Evolutionary conservation across 768 basidiomycete species (phyloP), one percentile per base, ranked within the genome.

Genomic region (Phanerodontia chrysosporium): DNA sequence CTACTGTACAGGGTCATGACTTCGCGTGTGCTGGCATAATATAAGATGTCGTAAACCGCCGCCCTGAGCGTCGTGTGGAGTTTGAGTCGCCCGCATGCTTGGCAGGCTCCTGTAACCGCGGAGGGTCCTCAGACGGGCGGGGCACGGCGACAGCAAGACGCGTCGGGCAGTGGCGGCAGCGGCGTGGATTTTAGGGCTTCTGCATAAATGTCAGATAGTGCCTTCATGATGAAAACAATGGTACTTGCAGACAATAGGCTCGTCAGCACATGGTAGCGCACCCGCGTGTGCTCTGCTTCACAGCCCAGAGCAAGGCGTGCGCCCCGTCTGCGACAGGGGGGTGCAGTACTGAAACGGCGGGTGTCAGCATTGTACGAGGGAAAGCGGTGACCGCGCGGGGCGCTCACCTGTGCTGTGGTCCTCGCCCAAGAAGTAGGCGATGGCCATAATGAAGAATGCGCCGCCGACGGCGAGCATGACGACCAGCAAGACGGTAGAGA

Each of bases 401-500:
- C 4, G 55, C 67, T 61, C 55, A 67, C 67, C 59, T 51, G 63
- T 55, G 51, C 44, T 62, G 58, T 64, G 65, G 52, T 70, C 64
- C 45, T 61, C 39, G 21, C 66, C 66, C 58, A 69, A 51, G 1
- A 68, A 45, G 49, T 63, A 70, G 24, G 64, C 62, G 9, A 65
- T 39, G 35, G 60, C 51, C 39, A 65, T 58, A 45, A 70, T 66
- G 51, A 67, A 65, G 55, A 65, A 36, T 36, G 62, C 69, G 13
- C 63, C 69, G 12, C 52, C 48, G 13, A 68, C 27, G 10, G 57
- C 65, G 24, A 70, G 55, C 28, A 57, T 51, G 27, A 66, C 51
- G 27, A 70, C 66, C 53, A 70, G 62, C 59, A 66, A 62, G 51
- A 70, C 61, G 45, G 69, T 70, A 24, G 67, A 65, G 28, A 66